Percentiles rank a stretch among this genome's conserved stretches.
Evolutionary conservation across 768 basidiomycete genomes (phyloP).

Genomic region (Leccinum incarnatum): DNA sequence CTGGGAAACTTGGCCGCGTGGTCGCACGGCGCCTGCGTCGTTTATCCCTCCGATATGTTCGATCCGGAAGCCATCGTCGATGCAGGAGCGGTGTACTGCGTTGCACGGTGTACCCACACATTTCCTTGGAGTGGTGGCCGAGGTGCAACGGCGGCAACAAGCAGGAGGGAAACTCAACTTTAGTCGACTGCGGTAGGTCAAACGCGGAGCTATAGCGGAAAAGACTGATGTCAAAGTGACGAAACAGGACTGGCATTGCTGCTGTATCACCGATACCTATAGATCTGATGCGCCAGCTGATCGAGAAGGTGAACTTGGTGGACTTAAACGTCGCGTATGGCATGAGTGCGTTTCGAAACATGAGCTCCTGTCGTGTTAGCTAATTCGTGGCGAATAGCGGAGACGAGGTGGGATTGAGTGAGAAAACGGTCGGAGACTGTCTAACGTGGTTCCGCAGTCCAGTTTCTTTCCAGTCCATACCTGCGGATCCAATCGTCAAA

Average conservation of each 20-base stretch:
- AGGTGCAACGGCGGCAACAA: slow-evolving; percentile 54
- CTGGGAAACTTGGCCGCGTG: slow-evolving; percentile 78
- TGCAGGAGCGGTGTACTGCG: slow-evolving; percentile 71
- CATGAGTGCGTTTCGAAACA: slow-evolving; percentile 61
- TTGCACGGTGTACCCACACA: slow-evolving; percentile 87
- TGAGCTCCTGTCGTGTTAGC: neutral
- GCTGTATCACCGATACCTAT: slow-evolving; percentile 79
- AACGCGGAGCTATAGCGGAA: no score
- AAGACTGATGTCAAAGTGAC: neutral
- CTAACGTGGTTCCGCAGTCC: slow-evolving; percentile 45
- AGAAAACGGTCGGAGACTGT: neutral
- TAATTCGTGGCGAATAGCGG: slow-evolving; percentile 43
- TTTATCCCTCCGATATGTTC: slow-evolving; percentile 69
- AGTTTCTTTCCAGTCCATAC: slow-evolving; percentile 78
- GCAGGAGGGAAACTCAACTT: slow-evolving; percentile 48
- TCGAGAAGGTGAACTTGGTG: slow-evolving; percentile 59
- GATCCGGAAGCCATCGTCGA: slow-evolving; percentile 67
- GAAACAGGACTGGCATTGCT: slow-evolving; percentile 72
- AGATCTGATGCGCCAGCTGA: slow-evolving; percentile 72
- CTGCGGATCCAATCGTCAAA: slow-evolving; percentile 64
- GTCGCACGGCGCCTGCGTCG: slow-evolving; percentile 68
- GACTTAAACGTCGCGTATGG: slow-evolving; percentile 81
- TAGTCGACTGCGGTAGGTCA: slow-evolving; percentile 49
- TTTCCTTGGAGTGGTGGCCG: slow-evolving; percentile 70
- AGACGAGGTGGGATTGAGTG: slow-evolving; percentile 51